Base-by-base conservation (phyloP, 2,329 filamentous ascomycete species). In the Fusarium chaquense region DNA sequence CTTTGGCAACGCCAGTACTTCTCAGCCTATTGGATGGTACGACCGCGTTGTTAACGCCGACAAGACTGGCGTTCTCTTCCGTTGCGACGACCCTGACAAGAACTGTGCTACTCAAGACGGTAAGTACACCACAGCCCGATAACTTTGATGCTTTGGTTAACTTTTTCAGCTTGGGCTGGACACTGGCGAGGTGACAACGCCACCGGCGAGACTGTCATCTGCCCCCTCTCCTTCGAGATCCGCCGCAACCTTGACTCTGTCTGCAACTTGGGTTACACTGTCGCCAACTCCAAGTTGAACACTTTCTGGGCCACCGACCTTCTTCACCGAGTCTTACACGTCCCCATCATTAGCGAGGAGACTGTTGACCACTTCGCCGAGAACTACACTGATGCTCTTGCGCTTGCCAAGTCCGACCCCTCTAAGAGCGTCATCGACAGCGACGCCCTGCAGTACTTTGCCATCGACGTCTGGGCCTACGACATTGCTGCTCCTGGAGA, bases 201-300 rank as follows among this genome's bases (percentile, higher is more conserved):
- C 4, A 88, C 89, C 4, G 78, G 83, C 1, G 89, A 92, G 78
- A 92, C 90, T 3, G 90, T 92, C 69, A 91, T 92, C 77, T 92
- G 90, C 78, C 83, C 85, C 7, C 81, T 86, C 3, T 91, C 89
- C 3, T 92, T 88, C 77, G 74, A 80, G 38, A 83, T 83, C 47
- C 87, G 90, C 50, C 84, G 83, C 36, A 84, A 83, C 22, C 84
- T 92, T 10, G 81, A 84, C 52, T 83, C 84, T 32, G 82, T 92
- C 73, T 92, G 90, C 77, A 83, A 83, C 28, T 80, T 85, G 20
- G 90, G 90, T 52, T 91, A 90, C 78, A 88, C 84, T 10, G 86
- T 92, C 10, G 83, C 88, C 8, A 79, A 79, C 15, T 84, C 83
- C 6, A 78, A 83, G 28, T 84, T 87, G 18, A 89, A 89, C 76